Evolutionary conservation across 768 basidiomycete species (phyloP).

Genomic region (Lyophyllum shimeji): DNA sequence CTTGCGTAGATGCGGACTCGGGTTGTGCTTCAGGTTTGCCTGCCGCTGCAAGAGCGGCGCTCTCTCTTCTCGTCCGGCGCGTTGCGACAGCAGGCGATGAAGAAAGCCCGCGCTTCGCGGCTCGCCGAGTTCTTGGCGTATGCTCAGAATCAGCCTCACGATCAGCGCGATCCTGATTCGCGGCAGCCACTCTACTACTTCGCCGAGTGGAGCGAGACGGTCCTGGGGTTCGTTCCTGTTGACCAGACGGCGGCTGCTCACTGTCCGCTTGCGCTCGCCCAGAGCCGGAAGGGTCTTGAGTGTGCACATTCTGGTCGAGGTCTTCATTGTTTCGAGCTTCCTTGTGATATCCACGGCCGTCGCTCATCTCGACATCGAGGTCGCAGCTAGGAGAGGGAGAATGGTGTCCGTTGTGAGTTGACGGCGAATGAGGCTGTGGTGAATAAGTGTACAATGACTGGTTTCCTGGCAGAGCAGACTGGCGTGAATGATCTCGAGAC

Average conservation of each 20-base stretch:
- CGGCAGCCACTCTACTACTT: conserved; percentile 7
- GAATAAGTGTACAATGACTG: conserved; percentile 15
- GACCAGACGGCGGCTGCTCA: not conserved
- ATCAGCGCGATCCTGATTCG: not conserved
- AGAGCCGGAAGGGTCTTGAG: not conserved
- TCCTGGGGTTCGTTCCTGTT: conserved; percentile 4
- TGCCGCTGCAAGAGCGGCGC: conserved; percentile 8
- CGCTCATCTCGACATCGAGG: conserved; percentile 2
- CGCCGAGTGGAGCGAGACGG: conserved; percentile 15
- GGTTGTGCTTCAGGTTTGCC: conserved; percentile 11
- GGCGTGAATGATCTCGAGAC: conserved; percentile 4
- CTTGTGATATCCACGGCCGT: not conserved
- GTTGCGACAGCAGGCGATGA: conserved; percentile 7
- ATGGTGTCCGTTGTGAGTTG: not conserved
- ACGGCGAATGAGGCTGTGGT: conserved; percentile 9
- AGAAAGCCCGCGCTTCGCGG: conserved; percentile 9
- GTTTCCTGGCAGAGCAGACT: conserved; percentile 13
- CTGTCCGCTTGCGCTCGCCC: not conserved
- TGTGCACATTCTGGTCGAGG: not conserved
- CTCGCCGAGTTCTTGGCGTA: conserved; percentile 13
- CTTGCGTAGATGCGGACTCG: not conserved
- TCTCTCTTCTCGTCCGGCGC: conserved; percentile 11
- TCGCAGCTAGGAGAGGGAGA: not conserved
- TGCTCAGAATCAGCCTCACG: conserved; percentile 4
- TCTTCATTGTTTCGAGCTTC: conserved; percentile 1